Percentiles rank a stretch among this genome's conserved stretches.
Conservation (phyloP, 306 rosid genomes). For the Vigna nakashimae region DNA sequence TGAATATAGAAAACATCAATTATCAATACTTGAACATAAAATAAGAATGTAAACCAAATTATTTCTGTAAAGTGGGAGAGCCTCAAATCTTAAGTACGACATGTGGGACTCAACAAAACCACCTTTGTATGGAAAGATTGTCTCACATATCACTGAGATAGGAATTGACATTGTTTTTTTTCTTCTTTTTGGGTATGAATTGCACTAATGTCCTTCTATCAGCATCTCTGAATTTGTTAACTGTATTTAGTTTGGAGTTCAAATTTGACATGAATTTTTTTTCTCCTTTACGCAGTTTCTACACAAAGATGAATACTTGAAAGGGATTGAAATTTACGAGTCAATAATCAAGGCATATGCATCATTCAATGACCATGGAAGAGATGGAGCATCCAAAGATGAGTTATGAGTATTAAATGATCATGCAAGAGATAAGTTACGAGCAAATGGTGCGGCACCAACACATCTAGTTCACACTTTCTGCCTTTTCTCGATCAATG, state of each 20-base stretch:
- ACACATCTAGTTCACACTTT: background rate
- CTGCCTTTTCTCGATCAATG: background rate
- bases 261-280: conserved; percentile 28
- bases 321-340: conserved; percentile 75
- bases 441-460: conserved; percentile 32
- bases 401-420: conserved; percentile 70
- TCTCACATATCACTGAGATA: no score
- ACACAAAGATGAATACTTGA: conserved; percentile 81
- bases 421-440: conserved; percentile 55
- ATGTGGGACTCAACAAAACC: no score
- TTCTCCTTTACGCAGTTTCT: conserved; percentile 67
- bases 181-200: no score
- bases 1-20: no score
- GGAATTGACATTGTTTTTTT: no score
- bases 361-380: conserved; percentile 53
- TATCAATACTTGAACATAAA: no score
- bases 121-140: no score
- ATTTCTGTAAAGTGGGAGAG: no score
- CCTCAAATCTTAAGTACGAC: no score
- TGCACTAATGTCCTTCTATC: no score
- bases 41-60: no score
- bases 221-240: no score
- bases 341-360: conserved; percentile 76
- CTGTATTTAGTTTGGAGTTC: background rate
- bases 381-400: conserved; percentile 55